Conservation (phyloP, 495 filamentous ascomycete species). For the Thozetella sp. region DNA sequence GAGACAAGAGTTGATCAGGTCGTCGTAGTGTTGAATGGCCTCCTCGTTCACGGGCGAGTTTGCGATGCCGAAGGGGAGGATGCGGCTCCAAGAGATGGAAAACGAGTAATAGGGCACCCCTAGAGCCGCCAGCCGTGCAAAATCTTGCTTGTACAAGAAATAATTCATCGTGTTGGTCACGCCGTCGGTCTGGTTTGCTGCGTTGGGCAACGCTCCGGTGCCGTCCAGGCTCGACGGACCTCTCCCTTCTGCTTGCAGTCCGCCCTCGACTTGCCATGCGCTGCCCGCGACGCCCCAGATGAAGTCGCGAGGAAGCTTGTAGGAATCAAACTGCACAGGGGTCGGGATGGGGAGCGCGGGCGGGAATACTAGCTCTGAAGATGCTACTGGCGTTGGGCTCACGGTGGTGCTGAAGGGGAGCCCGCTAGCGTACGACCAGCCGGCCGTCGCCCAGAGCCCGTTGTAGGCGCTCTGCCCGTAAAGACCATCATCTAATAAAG, state of each 20-base stretch:
- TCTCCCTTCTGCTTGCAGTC: conserved; percentile 19
- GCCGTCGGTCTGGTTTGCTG: conserved; percentile 25
- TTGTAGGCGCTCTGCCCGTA: background rate
- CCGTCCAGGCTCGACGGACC: conserved; percentile 32
- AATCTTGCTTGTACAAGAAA: conserved; percentile 47
- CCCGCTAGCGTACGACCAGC: background rate
- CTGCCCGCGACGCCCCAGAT: conserved; percentile 25
- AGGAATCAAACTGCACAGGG: background rate
- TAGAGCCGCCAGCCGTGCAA: background rate
- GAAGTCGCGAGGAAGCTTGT: conserved; percentile 18
- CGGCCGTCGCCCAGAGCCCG: background rate
- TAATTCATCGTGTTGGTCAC: conserved; percentile 51
- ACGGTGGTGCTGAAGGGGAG: background rate
- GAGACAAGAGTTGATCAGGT: background rate
- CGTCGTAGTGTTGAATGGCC: background rate
- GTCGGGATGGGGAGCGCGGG: background rate
- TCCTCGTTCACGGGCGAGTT: background rate
- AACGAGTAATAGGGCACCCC: background rate
- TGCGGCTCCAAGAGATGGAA: background rate
- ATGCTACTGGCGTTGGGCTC: background rate
- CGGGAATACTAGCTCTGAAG: background rate
- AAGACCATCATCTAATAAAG: background rate
- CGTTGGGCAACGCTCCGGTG: conserved; percentile 17
- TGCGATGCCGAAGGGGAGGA: background rate
- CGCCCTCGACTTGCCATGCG: conserved; percentile 26